These are phyloP conservation scores for Claviceps cyperi DNA, from an alignment of 2,329 filamentous ascomycete species.

Conservation along the genomic window DNA sequence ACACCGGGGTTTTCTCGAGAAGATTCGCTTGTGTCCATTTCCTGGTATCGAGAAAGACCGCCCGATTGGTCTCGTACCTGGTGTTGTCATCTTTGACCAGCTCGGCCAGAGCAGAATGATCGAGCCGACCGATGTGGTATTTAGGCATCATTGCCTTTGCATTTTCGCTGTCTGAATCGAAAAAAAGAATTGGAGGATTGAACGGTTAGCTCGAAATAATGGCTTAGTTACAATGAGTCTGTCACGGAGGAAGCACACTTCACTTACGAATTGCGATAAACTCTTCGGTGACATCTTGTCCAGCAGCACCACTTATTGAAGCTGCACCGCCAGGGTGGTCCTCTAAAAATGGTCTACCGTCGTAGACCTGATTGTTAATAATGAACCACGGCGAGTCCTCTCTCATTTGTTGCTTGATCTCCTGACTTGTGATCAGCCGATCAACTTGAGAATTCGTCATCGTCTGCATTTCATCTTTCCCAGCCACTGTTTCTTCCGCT, in stretches of 20 bases:
- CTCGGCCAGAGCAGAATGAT: conserved; percentile 37
- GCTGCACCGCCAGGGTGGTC: conserved; percentile 76
- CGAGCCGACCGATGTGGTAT: conserved; percentile 73
- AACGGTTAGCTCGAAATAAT: not conserved
- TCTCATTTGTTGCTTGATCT: conserved; percentile 53
- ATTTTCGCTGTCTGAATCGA: conserved; percentile 64
- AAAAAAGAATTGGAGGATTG: not conserved
- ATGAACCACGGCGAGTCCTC: conserved; percentile 71
- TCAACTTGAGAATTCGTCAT: conserved; percentile 60
- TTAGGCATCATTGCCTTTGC: conserved; percentile 78
- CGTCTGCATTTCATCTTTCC: conserved; percentile 48
- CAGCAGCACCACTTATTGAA: conserved; percentile 73
- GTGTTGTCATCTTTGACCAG: conserved; percentile 32
- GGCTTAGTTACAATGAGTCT: not conserved
- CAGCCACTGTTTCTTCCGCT: conserved; percentile 23
- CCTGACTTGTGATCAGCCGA: conserved; percentile 51
- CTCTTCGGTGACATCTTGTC: conserved; percentile 69
- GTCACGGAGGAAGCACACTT: not conserved
- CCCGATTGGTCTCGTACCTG: conserved; percentile 26
- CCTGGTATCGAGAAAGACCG: conserved; percentile 56
- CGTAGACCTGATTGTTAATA: conserved; percentile 76
- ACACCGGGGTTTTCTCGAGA: conserved; percentile 52
- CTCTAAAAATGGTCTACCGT: conserved; percentile 67
- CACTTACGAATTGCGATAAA: conserved; percentile 80
- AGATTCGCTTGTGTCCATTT: conserved; percentile 62